A percentile compares a stretch with the other conserved stretches of the same genome.
These are phyloP conservation scores for Heliocybe sulcata DNA, from an alignment of 1,284 basidiomycete species.

Conservation along the genomic window DNA sequence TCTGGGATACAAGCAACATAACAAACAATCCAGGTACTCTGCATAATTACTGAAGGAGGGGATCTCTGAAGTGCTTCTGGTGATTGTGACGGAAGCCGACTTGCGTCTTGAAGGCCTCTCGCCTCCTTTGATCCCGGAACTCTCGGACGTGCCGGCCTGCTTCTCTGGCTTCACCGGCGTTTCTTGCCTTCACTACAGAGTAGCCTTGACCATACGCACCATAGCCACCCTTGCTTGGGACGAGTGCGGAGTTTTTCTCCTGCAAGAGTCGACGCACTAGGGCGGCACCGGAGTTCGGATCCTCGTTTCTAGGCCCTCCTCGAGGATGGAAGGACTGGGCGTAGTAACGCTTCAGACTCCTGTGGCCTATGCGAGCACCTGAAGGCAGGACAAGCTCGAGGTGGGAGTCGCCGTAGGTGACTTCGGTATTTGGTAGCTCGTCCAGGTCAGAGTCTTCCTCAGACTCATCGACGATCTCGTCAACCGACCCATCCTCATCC, in stretches of 20 bases:
- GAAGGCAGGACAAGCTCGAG: constrained; percentile 95
- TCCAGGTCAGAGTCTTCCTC: constrained; percentile 31
- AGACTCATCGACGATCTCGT: constrained; percentile 44
- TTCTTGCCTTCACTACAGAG: constrained; percentile 85
- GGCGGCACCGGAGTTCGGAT: constrained; percentile 65
- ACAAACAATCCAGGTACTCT: background rate
- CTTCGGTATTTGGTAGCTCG: constrained; percentile 39
- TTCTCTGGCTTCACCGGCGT: constrained; percentile 90
- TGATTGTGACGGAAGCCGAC: constrained; percentile 74
- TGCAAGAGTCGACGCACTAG: constrained; percentile 68
- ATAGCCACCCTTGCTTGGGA: constrained; percentile 81
- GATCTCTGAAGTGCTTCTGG: constrained; percentile 82
- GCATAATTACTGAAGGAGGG: constrained; percentile 20
- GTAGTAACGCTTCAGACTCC: constrained; percentile 84
- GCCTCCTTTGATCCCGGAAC: constrained; percentile 74
- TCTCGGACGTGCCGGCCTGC: constrained; percentile 85
- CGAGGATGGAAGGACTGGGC: constrained; percentile 64
- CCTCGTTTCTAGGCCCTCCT: constrained; percentile 29
- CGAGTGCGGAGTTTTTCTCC: constrained; percentile 76
- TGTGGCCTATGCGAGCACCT: constrained; percentile 88
- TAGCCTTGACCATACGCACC: constrained; percentile 79
- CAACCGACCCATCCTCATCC: constrained; percentile 41
- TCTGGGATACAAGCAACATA: background rate
- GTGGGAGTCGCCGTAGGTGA: constrained; percentile 69
- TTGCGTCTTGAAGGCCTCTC: constrained; percentile 82